Conservation (phyloP, 306 rosid genomes). For the Fragaria nilgerrensis region DNA sequence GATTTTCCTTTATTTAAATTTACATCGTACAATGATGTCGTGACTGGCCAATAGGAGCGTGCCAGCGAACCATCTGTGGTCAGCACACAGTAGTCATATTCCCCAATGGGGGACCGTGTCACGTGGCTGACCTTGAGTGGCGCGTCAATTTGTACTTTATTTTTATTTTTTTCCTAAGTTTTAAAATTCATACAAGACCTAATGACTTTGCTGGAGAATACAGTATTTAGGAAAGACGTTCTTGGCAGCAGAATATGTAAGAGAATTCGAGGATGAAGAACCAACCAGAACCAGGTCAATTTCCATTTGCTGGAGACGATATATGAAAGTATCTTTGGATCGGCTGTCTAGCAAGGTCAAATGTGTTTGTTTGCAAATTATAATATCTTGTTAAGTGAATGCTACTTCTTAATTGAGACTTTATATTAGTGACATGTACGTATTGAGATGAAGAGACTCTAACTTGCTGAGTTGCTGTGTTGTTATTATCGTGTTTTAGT, state of each 20-base stretch:
- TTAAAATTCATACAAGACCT: background rate
- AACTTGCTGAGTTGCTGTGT: background rate
- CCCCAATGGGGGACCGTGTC: slow-evolving; percentile 16
- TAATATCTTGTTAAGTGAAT: background rate
- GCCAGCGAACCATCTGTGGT: background rate
- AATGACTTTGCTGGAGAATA: background rate
- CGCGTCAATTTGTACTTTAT: background rate
- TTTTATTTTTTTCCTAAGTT: background rate
- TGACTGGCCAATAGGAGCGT: background rate
- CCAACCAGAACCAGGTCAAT: background rate
- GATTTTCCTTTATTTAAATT: background rate
- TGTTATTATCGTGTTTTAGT: background rate
- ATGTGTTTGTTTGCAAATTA: background rate
- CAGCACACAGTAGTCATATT: background rate
- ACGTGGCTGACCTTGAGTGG: slow-evolving; percentile 28
- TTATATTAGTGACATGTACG: too few relatives aligned
- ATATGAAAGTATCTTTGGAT: too few relatives aligned
- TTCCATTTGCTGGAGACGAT: background rate
- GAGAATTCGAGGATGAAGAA: background rate
- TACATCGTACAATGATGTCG: slow-evolving; percentile 35
- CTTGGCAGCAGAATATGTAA: background rate
- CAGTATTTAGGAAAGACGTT: background rate
- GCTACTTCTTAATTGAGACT: too few relatives aligned
- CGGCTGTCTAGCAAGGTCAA: background rate
- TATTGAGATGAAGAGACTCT: background rate